A percentile compares a stretch with the other conserved stretches of the same genome.
These are phyloP conservation scores for Graphilbum ipis-grandicollis DNA, from an alignment of 2,329 filamentous ascomycete genomes.

Conservation along the genomic window DNA sequence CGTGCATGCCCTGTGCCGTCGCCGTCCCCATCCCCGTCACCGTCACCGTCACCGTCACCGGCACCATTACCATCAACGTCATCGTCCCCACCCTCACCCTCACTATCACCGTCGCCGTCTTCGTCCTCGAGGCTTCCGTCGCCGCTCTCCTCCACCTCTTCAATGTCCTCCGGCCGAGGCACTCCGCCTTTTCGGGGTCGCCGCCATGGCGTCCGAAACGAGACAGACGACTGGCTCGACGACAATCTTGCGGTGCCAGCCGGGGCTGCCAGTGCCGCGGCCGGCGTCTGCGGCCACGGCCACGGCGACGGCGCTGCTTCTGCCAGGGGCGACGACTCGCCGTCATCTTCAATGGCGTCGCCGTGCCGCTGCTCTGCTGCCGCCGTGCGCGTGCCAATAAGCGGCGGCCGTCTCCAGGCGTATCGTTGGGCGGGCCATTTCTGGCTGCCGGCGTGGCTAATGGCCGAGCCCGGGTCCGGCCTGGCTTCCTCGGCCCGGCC, in stretches of 20 bases:
- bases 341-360: too few relatives aligned
- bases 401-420: constrained; percentile 1
- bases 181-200: background rate
- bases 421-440: constrained; percentile 4
- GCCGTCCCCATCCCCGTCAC: background rate
- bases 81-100: too few relatives aligned
- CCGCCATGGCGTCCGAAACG: background rate
- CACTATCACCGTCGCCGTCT: background rate
- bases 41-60: background rate
- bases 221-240: background rate
- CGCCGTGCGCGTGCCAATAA: background rate
- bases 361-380: too few relatives aligned
- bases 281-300: background rate
- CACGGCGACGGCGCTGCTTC: background rate
- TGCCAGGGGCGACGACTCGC: too few relatives aligned
- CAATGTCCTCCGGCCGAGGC: constrained; percentile 5
- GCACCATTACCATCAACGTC: too few relatives aligned
- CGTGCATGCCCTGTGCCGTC: background rate
- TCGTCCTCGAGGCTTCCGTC: background rate
- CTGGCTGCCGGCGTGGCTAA: constrained; percentile 1
- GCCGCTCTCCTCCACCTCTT: constrained; percentile 1
- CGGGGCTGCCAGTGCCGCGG: too few relatives aligned
- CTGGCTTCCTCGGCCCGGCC: too few relatives aligned
- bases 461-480: too few relatives aligned
- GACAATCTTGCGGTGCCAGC: too few relatives aligned